A percentile compares a stretch with the other conserved stretches of the same genome.
These are phyloP conservation scores for Mortierella sp. DNA, from an alignment of 371 early-diverging fungal species.

Conservation along the genomic window DNA sequence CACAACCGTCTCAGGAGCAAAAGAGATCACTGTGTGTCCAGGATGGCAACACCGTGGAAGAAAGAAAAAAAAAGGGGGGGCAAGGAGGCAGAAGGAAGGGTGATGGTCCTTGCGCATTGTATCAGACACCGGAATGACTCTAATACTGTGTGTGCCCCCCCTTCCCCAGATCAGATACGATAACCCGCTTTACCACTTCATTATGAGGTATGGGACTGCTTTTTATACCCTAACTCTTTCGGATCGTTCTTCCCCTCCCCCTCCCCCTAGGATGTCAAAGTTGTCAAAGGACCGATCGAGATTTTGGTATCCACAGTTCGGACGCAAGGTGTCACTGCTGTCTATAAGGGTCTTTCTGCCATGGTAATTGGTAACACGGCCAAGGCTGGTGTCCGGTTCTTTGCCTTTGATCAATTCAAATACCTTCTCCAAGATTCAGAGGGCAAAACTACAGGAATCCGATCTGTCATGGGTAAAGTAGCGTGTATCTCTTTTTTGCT, in stretches of 20 bases:
- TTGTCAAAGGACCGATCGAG: constrained; percentile 84
- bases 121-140: too few relatives aligned
- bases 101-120: too few relatives aligned
- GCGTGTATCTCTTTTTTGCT: neutral
- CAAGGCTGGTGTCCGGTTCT: constrained; percentile 92
- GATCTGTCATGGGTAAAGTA: constrained; percentile 64
- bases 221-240: neutral
- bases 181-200: too few relatives aligned
- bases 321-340: constrained; percentile 70
- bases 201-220: constrained; percentile 10
- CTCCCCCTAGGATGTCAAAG: constrained; percentile 14
- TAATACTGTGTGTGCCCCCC: too few relatives aligned
- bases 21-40: too few relatives aligned
- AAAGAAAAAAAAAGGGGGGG: too few relatives aligned
- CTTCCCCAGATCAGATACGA: too few relatives aligned
- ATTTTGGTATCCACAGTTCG: constrained; percentile 71
- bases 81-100: too few relatives aligned
- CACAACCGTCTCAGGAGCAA: too few relatives aligned
- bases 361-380: constrained; percentile 89
- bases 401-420: constrained; percentile 87
- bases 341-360: constrained; percentile 87
- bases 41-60: too few relatives aligned
- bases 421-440: constrained; percentile 72
- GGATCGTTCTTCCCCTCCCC: neutral
- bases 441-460: constrained; percentile 72